Base-by-base conservation (phyloP, 106 monocot genomes). In the Vanilla planifolia region DNA sequence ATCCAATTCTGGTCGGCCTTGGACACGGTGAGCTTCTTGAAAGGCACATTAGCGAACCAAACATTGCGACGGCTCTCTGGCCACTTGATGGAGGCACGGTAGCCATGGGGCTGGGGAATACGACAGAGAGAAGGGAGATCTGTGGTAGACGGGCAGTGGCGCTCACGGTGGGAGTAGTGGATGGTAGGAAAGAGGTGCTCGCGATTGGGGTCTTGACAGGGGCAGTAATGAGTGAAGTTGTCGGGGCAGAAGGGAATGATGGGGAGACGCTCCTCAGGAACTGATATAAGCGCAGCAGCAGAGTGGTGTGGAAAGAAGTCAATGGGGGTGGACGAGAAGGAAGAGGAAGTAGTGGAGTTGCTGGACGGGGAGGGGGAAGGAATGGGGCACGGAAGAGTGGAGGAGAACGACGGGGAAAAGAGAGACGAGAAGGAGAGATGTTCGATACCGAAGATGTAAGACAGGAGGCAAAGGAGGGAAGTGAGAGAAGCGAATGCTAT, bases 1-100 rank as follows among this genome's bases (percentile, higher is more conserved):
- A 89, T 80, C 89, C 89, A 89, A 33, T 89, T 80, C 74, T 85
- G 89, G 23, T 73, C 85, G 64, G 74, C 67, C 73, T 94, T 94
- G 14, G 70, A 74, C 48, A 58, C 65, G 16, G 51, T 77, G 47
- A 82, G 69, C 52, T 50, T 44, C 68, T 73, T 80, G 25, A 69
- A 83, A 2, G 89, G 89, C 59, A 89, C 83, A 63, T 94, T 94
- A 8, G 67, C 67, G 55, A 83, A 86, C 89, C 94, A 86, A 1
- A 72, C 79, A 21, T 47, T 47, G 41, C 71, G 76, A 37, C 85
- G 62, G 71, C 85, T 80, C 62, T 67, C 67, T 23, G 89, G 89
- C 94, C 93, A 94, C 11, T 25, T 55, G 16, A 77, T 37, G 1
- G 65, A 64, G 22, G 61, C 22, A 39, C 72, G 70, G 79, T 89